phyloP scores from a whole-genome alignment of 2,329 filamentous ascomycete genomes.

The Eurotiales sp. region DNA sequence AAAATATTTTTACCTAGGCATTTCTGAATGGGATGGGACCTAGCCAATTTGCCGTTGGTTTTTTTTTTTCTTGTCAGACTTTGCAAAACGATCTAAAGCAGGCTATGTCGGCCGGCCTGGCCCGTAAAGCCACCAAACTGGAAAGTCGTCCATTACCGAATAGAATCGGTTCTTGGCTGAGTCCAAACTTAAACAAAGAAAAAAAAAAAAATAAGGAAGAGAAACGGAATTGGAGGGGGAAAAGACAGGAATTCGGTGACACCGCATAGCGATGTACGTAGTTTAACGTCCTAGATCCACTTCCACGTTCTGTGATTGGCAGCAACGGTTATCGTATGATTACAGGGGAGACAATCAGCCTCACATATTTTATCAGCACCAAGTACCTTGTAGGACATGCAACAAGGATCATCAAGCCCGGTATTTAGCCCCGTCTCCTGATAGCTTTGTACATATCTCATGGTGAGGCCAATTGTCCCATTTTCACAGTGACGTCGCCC shows the following conservation, averaged over 20 bases:
- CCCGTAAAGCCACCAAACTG: not conserved
- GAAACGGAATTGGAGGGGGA: not conserved
- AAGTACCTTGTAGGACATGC: not conserved
- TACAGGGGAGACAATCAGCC: not conserved
- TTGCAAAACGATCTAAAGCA: not conserved
- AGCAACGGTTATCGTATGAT: not conserved
- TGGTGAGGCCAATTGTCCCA: not conserved
- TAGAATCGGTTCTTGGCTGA: not conserved
- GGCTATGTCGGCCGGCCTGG: not conserved
- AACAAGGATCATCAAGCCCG: not conserved
- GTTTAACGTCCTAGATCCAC: not conserved
- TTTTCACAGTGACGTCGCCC: conserved; percentile 4
- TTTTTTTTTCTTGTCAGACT: not conserved
- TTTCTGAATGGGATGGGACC: no score
- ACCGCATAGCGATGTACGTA: not conserved
- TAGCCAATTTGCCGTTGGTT: not conserved
- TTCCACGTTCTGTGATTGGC: not conserved
- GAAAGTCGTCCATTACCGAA: not conserved
- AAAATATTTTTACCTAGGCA: no score
- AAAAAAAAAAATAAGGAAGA: not conserved
- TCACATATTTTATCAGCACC: not conserved
- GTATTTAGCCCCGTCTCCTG: not conserved
- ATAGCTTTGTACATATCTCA: not conserved
- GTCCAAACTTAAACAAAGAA: conserved; percentile 4
- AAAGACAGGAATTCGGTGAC: not conserved